Percentiles rank a stretch among this genome's conserved stretches.
Evolutionary conservation across 2,329 filamentous ascomycete genomes (phyloP).

Genomic region (Aureobasidium sp.): DNA sequence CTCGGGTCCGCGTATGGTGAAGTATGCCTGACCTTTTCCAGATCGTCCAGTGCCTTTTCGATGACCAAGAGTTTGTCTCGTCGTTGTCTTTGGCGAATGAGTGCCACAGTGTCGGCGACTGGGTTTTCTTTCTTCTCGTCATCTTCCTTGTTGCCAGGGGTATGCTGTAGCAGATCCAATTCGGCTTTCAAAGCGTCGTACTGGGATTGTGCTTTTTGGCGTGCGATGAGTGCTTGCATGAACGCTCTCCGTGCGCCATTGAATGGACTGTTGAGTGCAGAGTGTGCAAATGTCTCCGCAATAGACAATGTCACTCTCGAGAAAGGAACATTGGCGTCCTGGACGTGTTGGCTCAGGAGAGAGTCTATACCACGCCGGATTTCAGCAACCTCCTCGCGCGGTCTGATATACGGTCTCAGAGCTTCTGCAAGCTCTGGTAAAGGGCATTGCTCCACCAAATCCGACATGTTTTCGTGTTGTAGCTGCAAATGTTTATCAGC

Average conservation of each 20-base stretch:
- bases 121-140: neutral
- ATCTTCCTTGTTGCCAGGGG: neutral
- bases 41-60: neutral
- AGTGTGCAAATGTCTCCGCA: neutral
- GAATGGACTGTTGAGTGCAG: neutral
- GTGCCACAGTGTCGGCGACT: neutral
- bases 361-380: slow-evolving; percentile 6
- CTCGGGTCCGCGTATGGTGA: neutral
- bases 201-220: slow-evolving; percentile 8
- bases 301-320: neutral
- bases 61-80: slow-evolving; percentile 3
- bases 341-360: neutral
- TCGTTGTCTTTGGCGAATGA: slow-evolving; percentile 7
- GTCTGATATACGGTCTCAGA: slow-evolving; percentile 13
- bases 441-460: slow-evolving; percentile 7
- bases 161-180: neutral
- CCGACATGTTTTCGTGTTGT: neutral
- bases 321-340: neutral
- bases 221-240: slow-evolving; percentile 3
- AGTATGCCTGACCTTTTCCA: slow-evolving; percentile 6
- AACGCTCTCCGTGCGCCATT: slow-evolving; percentile 3
- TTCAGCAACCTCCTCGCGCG: slow-evolving; percentile 3
- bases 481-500: neutral
- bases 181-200: neutral
- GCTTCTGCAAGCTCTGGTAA: slow-evolving; percentile 15